A percentile compares a stretch with the other conserved stretches of the same genome.
Evolutionary conservation across 2,329 filamentous ascomycete species (phyloP).

Genomic region (Apiospora saccharicola): DNA sequence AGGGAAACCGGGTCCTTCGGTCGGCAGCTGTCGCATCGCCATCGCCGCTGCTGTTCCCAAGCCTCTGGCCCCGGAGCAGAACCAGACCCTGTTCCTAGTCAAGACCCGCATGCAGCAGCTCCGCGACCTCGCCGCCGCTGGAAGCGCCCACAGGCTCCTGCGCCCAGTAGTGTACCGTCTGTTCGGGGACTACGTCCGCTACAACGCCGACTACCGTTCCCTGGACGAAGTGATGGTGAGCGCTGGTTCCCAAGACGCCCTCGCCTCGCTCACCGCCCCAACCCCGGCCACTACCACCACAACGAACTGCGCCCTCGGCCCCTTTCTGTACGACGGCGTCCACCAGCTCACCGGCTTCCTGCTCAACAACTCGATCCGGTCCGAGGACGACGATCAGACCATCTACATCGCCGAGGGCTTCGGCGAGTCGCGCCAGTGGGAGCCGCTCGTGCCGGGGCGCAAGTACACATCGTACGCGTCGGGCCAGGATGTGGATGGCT

Average conservation of each 20-base stretch:
- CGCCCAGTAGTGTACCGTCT: background rate
- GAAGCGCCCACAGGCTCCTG: background rate
- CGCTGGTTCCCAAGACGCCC: background rate
- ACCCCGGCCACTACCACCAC: no score
- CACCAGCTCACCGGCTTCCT: background rate
- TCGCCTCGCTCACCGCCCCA: background rate
- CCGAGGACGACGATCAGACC: no score
- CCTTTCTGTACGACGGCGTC: background rate
- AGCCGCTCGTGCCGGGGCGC: background rate
- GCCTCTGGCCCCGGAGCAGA: no score
- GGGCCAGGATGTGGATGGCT: background rate
- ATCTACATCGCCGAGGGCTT: no score
- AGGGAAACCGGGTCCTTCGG: background rate
- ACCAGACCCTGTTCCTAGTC: background rate
- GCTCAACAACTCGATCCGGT: background rate
- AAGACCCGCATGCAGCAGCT: background rate
- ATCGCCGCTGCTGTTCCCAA: background rate
- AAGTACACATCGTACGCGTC: background rate
- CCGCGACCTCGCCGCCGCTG: no score
- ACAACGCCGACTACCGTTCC: background rate
- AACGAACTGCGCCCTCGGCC: background rate
- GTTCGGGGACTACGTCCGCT: background rate
- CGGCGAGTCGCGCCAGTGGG: no score
- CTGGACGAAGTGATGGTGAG: background rate
- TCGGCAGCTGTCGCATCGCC: background rate